A percentile compares a stretch with the other conserved stretches of the same genome.
phyloP scores from a whole-genome alignment of 1,284 basidiomycete species.

The Leccinum fallax region DNA sequence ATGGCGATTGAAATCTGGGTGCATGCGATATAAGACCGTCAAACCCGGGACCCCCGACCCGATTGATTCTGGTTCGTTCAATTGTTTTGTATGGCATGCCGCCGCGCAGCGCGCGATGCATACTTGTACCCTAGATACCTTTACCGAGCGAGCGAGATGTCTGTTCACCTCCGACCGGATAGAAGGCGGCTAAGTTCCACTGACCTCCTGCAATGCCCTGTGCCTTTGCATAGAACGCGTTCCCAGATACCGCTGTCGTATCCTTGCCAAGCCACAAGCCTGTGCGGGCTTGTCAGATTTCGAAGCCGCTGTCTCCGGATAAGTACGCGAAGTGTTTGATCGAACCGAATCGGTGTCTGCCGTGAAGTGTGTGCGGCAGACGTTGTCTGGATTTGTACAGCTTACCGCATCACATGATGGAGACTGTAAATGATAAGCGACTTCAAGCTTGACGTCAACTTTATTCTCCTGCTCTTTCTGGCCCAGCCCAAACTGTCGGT shows the following conservation, averaged over 20 bases:
- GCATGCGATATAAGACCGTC: not conserved
- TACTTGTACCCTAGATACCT: not conserved
- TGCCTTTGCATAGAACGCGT: not conserved
- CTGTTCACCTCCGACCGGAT: not conserved
- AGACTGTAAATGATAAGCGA: slow-evolving; percentile 19
- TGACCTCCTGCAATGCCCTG: too few species aligned
- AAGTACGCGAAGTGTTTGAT: slow-evolving; percentile 27
- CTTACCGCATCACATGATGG: slow-evolving; percentile 19
- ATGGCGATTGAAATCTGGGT: not conserved
- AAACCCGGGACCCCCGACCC: not conserved
- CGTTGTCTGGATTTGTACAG: slow-evolving; percentile 1
- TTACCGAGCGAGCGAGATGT: not conserved
- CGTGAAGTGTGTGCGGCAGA: slow-evolving; percentile 5
- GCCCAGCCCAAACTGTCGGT: slow-evolving; percentile 15
- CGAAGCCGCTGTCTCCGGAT: slow-evolving; percentile 1
- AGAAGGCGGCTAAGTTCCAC: not conserved
- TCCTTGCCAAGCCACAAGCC: not conserved
- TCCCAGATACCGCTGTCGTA: not conserved
- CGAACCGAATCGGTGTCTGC: slow-evolving; percentile 15
- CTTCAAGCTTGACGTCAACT: slow-evolving; percentile 17
- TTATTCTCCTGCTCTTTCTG: slow-evolving; percentile 19
- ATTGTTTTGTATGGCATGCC: not conserved
- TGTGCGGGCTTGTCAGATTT: not conserved
- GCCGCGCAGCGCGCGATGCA: not conserved
- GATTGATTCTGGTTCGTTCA: slow-evolving; percentile 1